phyloP scores from a whole-genome alignment of 306 rosid species.

The barrel medic (Medicago truncatula) region DNA sequence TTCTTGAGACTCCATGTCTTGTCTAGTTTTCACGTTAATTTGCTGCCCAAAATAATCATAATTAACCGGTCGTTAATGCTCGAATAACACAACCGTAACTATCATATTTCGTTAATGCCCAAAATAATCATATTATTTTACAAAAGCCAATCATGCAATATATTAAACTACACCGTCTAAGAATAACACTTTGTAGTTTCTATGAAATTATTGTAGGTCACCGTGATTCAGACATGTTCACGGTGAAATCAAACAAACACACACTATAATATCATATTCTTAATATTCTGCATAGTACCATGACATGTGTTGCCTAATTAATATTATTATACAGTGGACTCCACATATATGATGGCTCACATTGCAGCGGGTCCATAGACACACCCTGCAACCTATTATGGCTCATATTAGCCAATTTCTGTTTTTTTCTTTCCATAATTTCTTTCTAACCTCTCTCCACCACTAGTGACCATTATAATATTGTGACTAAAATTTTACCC shows the following conservation, averaged over 20 bases:
- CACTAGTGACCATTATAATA: neutral
- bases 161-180: no score
- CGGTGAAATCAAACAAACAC: no score
- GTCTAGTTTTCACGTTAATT: slow-evolving; percentile 20
- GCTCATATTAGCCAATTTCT: slow-evolving; percentile 31
- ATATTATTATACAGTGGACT: slow-evolving; percentile 5
- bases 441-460: neutral
- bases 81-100: neutral
- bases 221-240: no score
- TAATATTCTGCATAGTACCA: slow-evolving; percentile 40
- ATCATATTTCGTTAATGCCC: neutral
- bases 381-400: slow-evolving; percentile 38
- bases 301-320: slow-evolving; percentile 36
- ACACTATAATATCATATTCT: no score
- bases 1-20: neutral
- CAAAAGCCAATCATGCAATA: no score
- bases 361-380: slow-evolving; percentile 30
- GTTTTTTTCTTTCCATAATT: neutral
- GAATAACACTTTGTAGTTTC: no score
- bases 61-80: neutral
- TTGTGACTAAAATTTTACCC: neutral
- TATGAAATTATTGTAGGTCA: no score
- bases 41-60: slow-evolving; percentile 27
- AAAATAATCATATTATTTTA: no score
- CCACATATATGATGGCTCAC: slow-evolving; percentile 42